phyloP scores from a whole-genome alignment of 192 early-diverging fungal species.

The Kickxella alabastrina region DNA sequence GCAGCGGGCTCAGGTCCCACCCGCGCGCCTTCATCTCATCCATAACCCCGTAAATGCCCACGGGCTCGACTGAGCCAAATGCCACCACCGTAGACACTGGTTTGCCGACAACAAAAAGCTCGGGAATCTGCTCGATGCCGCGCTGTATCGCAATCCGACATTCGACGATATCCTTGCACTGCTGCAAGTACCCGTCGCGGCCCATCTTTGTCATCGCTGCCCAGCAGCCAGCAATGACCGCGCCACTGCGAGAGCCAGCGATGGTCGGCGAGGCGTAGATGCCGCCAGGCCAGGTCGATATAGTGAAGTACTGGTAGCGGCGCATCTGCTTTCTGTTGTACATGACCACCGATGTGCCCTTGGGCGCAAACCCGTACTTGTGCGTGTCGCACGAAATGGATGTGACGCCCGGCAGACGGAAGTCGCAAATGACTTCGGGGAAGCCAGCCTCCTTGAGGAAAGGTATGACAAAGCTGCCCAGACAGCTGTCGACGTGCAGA shows the following conservation, averaged over 20 bases:
- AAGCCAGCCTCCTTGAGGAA: slow-evolving; percentile 92
- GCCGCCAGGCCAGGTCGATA: slow-evolving; percentile 91
- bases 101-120: slow-evolving; percentile 79
- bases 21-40: slow-evolving; percentile 76
- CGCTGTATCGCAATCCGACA: slow-evolving; percentile 65
- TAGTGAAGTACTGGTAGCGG: slow-evolving; percentile 89
- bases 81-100: slow-evolving; percentile 79
- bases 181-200: slow-evolving; percentile 76
- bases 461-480: slow-evolving; percentile 92
- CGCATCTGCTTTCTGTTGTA: slow-evolving; percentile 74
- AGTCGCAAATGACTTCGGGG: slow-evolving; percentile 77
- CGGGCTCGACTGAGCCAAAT: slow-evolving; percentile 64
- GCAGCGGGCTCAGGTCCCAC: slow-evolving; percentile 86
- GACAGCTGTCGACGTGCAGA: slow-evolving; percentile 93
- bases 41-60: slow-evolving; percentile 81
- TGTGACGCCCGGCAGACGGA: slow-evolving; percentile 87
- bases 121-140: slow-evolving; percentile 57
- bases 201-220: slow-evolving; percentile 87
- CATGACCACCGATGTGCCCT: slow-evolving; percentile 95
- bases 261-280: slow-evolving; percentile 92
- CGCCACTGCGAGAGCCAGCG: slow-evolving; percentile 84
- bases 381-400: slow-evolving; percentile 96
- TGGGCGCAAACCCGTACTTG: slow-evolving; percentile 99
- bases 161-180: slow-evolving; percentile 74
- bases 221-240: slow-evolving; percentile 96